Evolutionary conservation across 345 rosid genomes (phyloP).

Genomic region (Raphanus sativus): DNA sequence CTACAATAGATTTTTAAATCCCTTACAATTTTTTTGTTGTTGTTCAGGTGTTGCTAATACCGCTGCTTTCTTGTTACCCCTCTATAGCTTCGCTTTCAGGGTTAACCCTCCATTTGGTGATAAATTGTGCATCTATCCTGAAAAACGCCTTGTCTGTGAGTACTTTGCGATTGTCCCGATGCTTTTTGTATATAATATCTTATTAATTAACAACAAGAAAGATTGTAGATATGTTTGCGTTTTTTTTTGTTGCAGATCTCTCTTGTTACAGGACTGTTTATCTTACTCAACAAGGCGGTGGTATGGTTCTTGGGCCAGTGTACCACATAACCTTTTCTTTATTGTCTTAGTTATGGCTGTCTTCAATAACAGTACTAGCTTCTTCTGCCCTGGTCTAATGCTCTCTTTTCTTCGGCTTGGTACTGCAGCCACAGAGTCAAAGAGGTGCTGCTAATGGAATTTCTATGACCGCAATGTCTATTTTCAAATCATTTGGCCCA

Average conservation of each 20-base stretch:
- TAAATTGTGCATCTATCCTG: slow-evolving; percentile 17
- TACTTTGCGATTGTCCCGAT: not conserved
- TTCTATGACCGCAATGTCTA: slow-evolving; percentile 34
- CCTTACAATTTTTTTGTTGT: not conserved
- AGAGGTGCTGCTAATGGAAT: slow-evolving; percentile 35
- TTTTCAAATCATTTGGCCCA: slow-evolving; percentile 35
- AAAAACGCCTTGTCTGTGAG: slow-evolving; percentile 28
- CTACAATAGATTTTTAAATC: not conserved
- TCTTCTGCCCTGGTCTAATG: not conserved
- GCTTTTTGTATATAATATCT: not conserved
- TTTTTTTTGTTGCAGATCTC: slow-evolving; percentile 3
- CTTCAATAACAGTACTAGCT: not conserved
- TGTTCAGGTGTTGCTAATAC: slow-evolving; percentile 23
- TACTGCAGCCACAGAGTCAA: slow-evolving; percentile 16
- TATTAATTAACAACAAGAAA: not conserved
- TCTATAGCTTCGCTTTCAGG: slow-evolving; percentile 32
- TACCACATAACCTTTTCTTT: not conserved
- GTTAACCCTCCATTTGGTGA: slow-evolving; percentile 15
- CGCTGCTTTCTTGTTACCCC: slow-evolving; percentile 34
- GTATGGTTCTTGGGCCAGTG: slow-evolving; percentile 8
- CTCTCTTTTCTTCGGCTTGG: not conserved
- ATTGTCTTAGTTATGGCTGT: not conserved
- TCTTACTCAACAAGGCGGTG: slow-evolving; percentile 29
- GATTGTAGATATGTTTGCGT: not conserved
- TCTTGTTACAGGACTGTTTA: slow-evolving; percentile 27